Conservation (phyloP, 1,139 yeast genomes). For the Pneumocystis wakefieldiae region DNA sequence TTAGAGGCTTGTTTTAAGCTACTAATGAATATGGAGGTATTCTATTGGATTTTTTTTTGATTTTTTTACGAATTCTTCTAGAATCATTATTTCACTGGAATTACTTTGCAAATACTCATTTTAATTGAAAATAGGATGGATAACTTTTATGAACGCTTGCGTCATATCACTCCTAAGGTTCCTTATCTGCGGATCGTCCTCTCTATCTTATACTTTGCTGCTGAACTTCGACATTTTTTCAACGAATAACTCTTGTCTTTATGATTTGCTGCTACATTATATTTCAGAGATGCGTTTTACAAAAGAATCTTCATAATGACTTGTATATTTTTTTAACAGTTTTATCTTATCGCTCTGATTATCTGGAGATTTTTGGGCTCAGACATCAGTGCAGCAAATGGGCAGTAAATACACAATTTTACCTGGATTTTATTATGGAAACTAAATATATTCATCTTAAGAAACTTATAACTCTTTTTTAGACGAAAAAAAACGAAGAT, state of each 20-base stretch:
- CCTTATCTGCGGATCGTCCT: background rate
- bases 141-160: background rate
- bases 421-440: slow-evolving; percentile 1
- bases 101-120: background rate
- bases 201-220: background rate
- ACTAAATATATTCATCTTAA: background rate
- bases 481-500: background rate
- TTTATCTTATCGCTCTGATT: background rate
- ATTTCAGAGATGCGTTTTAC: background rate
- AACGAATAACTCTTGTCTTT: background rate
- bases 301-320: background rate
- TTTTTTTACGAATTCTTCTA: background rate
- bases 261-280: background rate
- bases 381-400: too few relatives aligned
- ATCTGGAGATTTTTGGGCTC: too few relatives aligned
- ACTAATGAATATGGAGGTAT: background rate
- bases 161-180: background rate
- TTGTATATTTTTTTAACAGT: background rate
- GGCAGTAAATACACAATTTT: background rate
- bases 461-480: background rate
- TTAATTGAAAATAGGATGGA: background rate
- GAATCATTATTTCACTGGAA: background rate
- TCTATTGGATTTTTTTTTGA: background rate
- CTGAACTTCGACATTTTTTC: background rate
- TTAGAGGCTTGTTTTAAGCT: background rate